Conservation (phyloP, 192 early-diverging fungal genomes). For the Coemansia sp. region DNA sequence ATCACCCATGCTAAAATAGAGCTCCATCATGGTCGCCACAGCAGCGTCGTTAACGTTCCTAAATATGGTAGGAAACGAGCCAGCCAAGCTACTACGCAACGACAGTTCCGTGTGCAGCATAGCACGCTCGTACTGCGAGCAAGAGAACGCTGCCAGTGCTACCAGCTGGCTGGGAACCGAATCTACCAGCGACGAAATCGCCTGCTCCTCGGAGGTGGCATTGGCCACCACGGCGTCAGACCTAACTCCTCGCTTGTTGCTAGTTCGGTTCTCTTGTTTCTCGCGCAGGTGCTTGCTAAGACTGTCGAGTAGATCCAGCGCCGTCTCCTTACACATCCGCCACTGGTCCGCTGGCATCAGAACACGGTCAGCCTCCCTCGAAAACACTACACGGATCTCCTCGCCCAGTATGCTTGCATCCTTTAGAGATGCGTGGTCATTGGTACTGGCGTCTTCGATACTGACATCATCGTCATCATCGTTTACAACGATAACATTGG, state of each 20-base stretch:
- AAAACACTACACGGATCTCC: conserved; percentile 41
- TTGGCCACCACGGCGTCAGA: conserved; percentile 21
- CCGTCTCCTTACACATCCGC: conserved; percentile 41
- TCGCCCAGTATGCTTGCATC: conserved; percentile 4
- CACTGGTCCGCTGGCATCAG: conserved; percentile 36
- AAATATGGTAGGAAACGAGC: conserved; percentile 34
- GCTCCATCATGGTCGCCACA: conserved; percentile 39
- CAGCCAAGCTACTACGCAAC: conserved; percentile 26
- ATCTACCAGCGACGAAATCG: conserved; percentile 16
- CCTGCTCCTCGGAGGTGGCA: conserved; percentile 28
- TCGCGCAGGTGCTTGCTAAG: conserved; percentile 32
- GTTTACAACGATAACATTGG: conserved; percentile 23
- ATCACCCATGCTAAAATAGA: conserved; percentile 51
- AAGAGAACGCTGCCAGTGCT: conserved; percentile 36
- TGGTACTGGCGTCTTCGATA: neutral
- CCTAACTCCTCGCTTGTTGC: conserved; percentile 28
- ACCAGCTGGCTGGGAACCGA: conserved; percentile 21
- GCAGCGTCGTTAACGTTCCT: conserved; percentile 36
- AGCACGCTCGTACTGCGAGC: conserved; percentile 49
- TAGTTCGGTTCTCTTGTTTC: conserved; percentile 23
- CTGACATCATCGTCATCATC: conserved; percentile 29
- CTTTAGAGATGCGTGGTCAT: neutral
- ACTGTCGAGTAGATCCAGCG: conserved; percentile 40
- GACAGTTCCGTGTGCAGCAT: conserved; percentile 38
- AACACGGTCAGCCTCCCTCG: neutral